Conservation (phyloP, 2,329 filamentous ascomycete genomes). For the Neofusicoccum kwambonambiense region DNA sequence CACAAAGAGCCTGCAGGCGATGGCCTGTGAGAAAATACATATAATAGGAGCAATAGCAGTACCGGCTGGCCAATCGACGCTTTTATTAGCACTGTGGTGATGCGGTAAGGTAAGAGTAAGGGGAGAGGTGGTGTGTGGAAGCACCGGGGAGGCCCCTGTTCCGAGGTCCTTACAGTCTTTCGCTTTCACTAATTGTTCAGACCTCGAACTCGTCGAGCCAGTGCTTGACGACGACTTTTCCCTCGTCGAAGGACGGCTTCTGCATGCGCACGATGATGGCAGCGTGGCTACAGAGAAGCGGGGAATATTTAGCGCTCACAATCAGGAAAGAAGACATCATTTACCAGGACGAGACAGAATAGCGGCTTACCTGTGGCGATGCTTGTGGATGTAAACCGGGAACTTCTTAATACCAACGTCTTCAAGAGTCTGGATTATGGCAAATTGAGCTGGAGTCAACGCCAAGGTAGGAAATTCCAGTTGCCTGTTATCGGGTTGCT, state of each 20-base stretch:
- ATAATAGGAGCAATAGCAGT: not conserved
- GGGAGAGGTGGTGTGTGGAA: not conserved
- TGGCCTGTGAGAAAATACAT: not conserved
- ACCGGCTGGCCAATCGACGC: not conserved
- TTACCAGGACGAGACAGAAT: not conserved
- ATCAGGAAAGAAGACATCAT: not conserved
- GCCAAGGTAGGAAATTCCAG: constrained; percentile 69
- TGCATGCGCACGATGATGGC: constrained; percentile 78
- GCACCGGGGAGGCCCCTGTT: not conserved
- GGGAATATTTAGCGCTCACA: constrained; percentile 31
- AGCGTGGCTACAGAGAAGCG: constrained; percentile 61
- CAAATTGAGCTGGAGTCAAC: constrained; percentile 75
- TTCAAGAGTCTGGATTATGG: constrained; percentile 78
- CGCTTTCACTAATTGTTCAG: constrained; percentile 29
- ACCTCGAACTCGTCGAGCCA: constrained; percentile 74
- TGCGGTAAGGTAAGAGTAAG: not conserved
- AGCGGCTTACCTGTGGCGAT: constrained; percentile 36
- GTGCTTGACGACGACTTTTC: constrained; percentile 73
- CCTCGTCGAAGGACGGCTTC: constrained; percentile 69
- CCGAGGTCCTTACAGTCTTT: not conserved
- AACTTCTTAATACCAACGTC: constrained; percentile 58
- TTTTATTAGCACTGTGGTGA: not conserved
- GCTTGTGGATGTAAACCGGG: constrained; percentile 71
- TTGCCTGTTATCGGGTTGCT: constrained; percentile 3
- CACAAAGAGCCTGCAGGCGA: not conserved